Evolutionary conservation across 805 yeast genomes (phyloP).

Genomic region (Starmerella riodocensis): DNA sequence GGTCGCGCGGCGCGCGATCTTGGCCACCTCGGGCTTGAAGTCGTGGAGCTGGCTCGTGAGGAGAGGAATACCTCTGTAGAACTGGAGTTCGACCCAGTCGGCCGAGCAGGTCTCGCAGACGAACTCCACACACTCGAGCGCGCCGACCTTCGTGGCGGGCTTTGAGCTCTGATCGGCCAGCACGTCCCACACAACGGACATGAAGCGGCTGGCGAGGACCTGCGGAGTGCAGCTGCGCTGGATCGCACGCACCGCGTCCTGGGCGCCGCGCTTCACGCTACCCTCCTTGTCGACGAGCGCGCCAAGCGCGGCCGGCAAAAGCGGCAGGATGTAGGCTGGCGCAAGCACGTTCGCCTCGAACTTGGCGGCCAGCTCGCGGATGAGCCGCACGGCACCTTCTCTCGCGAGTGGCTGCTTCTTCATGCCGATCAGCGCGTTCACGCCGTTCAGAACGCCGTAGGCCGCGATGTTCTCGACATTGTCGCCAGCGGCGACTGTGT

Average conservation of each 20-base stretch:
- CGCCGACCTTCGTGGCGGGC: constrained; percentile 82
- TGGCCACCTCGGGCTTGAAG: constrained; percentile 89
- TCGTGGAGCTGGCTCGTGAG: constrained; percentile 85
- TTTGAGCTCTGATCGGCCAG: constrained; percentile 64
- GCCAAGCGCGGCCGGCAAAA: constrained; percentile 55
- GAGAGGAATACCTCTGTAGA: constrained; percentile 66
- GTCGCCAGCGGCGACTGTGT: constrained; percentile 27
- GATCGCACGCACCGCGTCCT: constrained; percentile 56
- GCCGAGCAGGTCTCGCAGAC: constrained; percentile 68
- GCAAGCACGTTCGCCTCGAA: constrained; percentile 52
- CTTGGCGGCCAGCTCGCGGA: constrained; percentile 45
- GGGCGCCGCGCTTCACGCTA: constrained; percentile 76
- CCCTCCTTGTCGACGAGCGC: constrained; percentile 76
- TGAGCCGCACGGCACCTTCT: constrained; percentile 58
- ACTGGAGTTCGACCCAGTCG: constrained; percentile 71
- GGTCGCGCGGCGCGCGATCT: constrained; percentile 63
- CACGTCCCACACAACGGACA: constrained; percentile 49
- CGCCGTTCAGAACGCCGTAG: constrained; percentile 52
- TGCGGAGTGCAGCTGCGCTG: constrained; percentile 61
- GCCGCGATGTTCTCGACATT: constrained; percentile 41
- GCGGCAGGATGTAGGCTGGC: constrained; percentile 58
- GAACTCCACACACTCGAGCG: constrained; percentile 58
- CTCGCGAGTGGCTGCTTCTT: constrained; percentile 63
- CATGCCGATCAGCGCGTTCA: constrained; percentile 54
- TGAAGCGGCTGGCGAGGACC: constrained; percentile 58